Conservation (phyloP, 768 basidiomycete species). For the Suillus subaureus region DNA sequence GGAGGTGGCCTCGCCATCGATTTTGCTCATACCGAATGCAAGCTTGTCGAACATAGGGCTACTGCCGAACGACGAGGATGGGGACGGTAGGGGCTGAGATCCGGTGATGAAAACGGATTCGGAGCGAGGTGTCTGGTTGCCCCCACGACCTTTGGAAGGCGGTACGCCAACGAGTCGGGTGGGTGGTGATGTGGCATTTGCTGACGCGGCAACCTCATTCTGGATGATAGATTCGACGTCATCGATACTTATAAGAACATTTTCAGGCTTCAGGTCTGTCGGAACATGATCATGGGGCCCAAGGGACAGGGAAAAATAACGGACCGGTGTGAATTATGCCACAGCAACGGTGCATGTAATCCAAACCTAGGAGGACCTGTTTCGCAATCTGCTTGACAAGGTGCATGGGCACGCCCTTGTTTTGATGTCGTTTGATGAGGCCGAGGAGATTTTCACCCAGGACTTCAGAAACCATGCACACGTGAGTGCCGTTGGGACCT, state of each 20-base stretch:
- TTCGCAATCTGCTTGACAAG: slow-evolving; percentile 96
- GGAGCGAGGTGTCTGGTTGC: slow-evolving; percentile 91
- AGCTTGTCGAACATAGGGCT: slow-evolving; percentile 84
- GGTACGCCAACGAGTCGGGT: slow-evolving; percentile 91
- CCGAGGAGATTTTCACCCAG: slow-evolving; percentile 95
- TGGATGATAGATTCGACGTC: slow-evolving; percentile 94
- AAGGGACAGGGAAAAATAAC: slow-evolving; percentile 20
- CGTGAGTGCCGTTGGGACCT: slow-evolving; percentile 95
- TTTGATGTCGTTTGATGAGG: slow-evolving; percentile 97
- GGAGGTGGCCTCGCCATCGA: slow-evolving; percentile 52
- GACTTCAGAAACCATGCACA: slow-evolving; percentile 99
- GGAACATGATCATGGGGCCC: slow-evolving; percentile 13
- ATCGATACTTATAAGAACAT: slow-evolving; percentile 95
- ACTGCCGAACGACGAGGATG: slow-evolving; percentile 68
- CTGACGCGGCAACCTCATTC: slow-evolving; percentile 64
- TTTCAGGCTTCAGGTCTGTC: slow-evolving; percentile 93
- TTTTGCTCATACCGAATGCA: slow-evolving; percentile 92
- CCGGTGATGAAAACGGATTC: slow-evolving; percentile 88
- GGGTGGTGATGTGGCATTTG: slow-evolving; percentile 34
- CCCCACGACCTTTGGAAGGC: slow-evolving; percentile 88
- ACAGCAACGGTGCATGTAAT: slow-evolving; percentile 98
- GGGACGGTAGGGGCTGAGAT: slow-evolving; percentile 90
- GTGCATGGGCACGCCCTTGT: slow-evolving; percentile 93
- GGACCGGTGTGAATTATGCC: slow-evolving; percentile 93
- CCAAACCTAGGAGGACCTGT: slow-evolving; percentile 91